These are phyloP conservation scores for Fusarium nisikadoi DNA, from an alignment of 2,329 filamentous ascomycete species.

Conservation along the genomic window DNA sequence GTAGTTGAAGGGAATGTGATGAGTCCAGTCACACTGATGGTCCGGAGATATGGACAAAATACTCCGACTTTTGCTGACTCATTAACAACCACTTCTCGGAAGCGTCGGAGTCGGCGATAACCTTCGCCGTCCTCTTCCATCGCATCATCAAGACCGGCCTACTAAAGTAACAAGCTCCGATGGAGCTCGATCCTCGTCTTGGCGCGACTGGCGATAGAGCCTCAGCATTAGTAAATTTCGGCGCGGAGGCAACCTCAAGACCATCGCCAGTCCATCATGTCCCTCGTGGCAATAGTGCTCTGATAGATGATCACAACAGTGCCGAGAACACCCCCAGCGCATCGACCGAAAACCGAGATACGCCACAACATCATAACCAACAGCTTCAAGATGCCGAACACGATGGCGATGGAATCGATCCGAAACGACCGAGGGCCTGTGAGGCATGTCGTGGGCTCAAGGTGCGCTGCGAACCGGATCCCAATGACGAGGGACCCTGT, in stretches of 20 bases:
- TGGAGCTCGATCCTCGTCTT: conserved; percentile 51
- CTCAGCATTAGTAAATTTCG: conserved; percentile 24
- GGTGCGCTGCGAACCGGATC: conserved; percentile 86
- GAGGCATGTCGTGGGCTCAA: conserved; percentile 81
- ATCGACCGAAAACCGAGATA: conserved; percentile 35
- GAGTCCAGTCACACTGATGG: not conserved
- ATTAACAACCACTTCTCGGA: conserved; percentile 5
- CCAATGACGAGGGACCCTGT: conserved; percentile 72
- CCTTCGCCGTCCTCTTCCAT: conserved; percentile 42
- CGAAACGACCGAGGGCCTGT: conserved; percentile 77
- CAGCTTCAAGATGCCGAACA: conserved; percentile 34
- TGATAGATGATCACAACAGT: conserved; percentile 26
- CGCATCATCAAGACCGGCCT: conserved; percentile 28
- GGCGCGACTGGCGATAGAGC: conserved; percentile 41
- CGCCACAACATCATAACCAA: conserved; percentile 18
- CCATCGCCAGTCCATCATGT: conserved; percentile 33
- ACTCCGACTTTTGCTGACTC: conserved; percentile 38
- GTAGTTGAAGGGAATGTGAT: not conserved
- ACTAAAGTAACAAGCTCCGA: conserved; percentile 35
- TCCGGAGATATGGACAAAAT: conserved; percentile 10
- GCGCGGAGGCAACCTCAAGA: conserved; percentile 20
- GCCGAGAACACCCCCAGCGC: conserved; percentile 38
- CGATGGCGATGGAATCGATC: conserved; percentile 54
- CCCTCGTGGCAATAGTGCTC: conserved; percentile 1
- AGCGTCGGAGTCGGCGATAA: conserved; percentile 48